Evolutionary conservation across 768 basidiomycete species (phyloP), one percentile per base, ranked within the genome.

Genomic region (Phylloporus sp.): DNA sequence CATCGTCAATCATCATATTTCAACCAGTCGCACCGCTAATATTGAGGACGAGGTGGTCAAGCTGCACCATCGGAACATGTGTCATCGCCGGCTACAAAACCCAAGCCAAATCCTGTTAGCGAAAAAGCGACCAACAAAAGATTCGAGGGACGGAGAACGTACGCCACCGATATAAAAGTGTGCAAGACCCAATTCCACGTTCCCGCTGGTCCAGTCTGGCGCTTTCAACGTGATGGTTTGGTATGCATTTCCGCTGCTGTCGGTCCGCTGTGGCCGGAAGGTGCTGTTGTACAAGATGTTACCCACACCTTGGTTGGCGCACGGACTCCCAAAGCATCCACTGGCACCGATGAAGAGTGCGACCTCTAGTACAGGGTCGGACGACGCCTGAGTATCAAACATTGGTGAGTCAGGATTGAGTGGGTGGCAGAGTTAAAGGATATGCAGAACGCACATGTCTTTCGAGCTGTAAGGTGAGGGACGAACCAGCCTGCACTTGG

Each of bases 401-500:
- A 4, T 34, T 11, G 9, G 26, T 34, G n/a, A 35, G 33, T 35
- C 31, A 24, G 37, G n/a, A 26, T 23, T 9, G 11, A 20, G 18
- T 24, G 5, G n/a, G 13, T 7, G 9, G 21, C 9, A 13, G 24
- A 8, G 20, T n/a, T n/a, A 17, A 15, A 15, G 18, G 35, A 18
- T 17, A 18, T 18, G 20, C 24, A n/a, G 20, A 3, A 60, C 75
- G 13, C 45, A 78, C 76, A 4, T 67, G 66, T 44, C 65, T 64
- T 38, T 71, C 68, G 9, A 79, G 50, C 44, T 71, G 60, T 1
- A 79, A 62, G 9, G 51, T 59, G 24, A 78, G 21, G 14, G 48
- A 47, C 2, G 56, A 45, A 17, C 74, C 74, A 20, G 66, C 59
- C 1, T 27, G 11, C 8, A 80, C 58, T 13, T 53, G 42, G 3